Conservation (phyloP, 805 yeast genomes). For the Zygoascus bituminiphila region DNA sequence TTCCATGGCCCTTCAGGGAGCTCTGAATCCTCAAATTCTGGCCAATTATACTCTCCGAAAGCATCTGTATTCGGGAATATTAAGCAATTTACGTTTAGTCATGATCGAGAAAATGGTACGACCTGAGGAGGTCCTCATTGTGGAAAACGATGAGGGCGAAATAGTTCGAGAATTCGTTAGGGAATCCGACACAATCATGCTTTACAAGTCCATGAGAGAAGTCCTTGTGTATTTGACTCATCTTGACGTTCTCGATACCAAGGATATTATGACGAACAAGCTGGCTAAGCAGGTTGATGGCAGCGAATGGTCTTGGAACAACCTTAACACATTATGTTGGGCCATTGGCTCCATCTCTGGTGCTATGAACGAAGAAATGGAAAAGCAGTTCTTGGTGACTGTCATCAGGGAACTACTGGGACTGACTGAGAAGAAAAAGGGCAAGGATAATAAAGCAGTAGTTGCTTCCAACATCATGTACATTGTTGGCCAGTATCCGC, state of each 20-base stretch:
- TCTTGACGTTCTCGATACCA: conserved; percentile 89
- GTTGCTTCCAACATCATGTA: conserved; percentile 99
- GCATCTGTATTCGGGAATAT: conserved; percentile 68
- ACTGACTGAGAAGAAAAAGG: conserved; percentile 90
- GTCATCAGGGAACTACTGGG: conserved; percentile 89
- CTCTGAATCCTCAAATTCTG: conserved; percentile 72
- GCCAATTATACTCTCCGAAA: conserved; percentile 78
- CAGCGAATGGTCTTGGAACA: conserved; percentile 98
- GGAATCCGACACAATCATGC: conserved; percentile 93
- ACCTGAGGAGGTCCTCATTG: conserved; percentile 96
- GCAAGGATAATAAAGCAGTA: conserved; percentile 96
- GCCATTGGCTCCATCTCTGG: conserved; percentile 99
- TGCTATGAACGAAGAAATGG: conserved; percentile 97
- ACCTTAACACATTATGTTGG: conserved; percentile 96
- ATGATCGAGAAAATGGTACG: conserved; percentile 96
- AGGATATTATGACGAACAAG: conserved; percentile 85
- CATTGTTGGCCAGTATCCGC: conserved; percentile 97
- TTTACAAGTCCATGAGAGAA: conserved; percentile 93
- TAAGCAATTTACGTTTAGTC: conserved; percentile 81
- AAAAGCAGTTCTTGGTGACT: conserved; percentile 83
- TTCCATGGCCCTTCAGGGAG: conserved; percentile 46
- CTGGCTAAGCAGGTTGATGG: conserved; percentile 91
- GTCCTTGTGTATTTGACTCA: conserved; percentile 92
- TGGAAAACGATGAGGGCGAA: conserved; percentile 98
- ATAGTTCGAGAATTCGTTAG: conserved; percentile 95